Evolutionary conservation across 2,329 filamentous ascomycete genomes (phyloP).

Genomic region (Sporothrix luriei): DNA sequence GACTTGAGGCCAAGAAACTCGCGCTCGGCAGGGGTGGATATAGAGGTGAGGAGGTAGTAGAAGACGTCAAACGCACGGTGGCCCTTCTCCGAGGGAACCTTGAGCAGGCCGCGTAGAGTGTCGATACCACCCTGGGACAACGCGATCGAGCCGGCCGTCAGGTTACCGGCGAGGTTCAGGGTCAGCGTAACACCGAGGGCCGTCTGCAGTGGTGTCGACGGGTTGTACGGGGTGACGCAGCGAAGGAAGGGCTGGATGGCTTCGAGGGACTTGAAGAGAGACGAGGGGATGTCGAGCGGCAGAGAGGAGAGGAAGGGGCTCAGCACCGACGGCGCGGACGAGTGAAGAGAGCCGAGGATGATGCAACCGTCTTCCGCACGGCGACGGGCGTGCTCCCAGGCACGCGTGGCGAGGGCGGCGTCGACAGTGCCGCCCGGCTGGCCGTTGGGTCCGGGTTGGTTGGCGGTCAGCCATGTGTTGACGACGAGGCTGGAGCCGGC

Average conservation of each 20-base stretch:
- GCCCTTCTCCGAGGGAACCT: constrained; percentile 76
- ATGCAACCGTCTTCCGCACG: constrained; percentile 95
- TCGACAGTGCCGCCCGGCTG: constrained; percentile 78
- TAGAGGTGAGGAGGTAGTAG: constrained; percentile 92
- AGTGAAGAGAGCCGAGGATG: constrained; percentile 82
- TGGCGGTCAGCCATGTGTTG: constrained; percentile 90
- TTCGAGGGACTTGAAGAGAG: constrained; percentile 76
- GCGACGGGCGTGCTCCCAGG: constrained; percentile 94
- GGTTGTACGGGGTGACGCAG: constrained; percentile 85
- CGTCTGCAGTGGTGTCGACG: constrained; percentile 77
- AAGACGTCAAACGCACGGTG: constrained; percentile 96
- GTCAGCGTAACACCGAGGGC: constrained; percentile 80
- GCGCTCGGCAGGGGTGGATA: constrained; percentile 82
- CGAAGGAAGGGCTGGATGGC: constrained; percentile 84
- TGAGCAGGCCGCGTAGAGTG: constrained; percentile 75
- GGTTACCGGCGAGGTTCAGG: constrained; percentile 75
- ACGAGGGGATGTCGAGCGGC: constrained; percentile 74
- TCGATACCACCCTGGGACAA: constrained; percentile 88
- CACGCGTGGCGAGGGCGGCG: constrained; percentile 71
- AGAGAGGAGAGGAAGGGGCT: constrained; percentile 78
- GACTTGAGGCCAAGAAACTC: constrained; percentile 83
- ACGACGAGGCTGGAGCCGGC: constrained; percentile 88
- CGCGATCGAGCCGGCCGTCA: constrained; percentile 74
- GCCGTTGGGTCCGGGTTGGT: constrained; percentile 69
- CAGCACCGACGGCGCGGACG: constrained; percentile 82